phyloP scores from a whole-genome alignment of 2,329 filamentous ascomycete species.

The Aureobasidium sp. region DNA sequence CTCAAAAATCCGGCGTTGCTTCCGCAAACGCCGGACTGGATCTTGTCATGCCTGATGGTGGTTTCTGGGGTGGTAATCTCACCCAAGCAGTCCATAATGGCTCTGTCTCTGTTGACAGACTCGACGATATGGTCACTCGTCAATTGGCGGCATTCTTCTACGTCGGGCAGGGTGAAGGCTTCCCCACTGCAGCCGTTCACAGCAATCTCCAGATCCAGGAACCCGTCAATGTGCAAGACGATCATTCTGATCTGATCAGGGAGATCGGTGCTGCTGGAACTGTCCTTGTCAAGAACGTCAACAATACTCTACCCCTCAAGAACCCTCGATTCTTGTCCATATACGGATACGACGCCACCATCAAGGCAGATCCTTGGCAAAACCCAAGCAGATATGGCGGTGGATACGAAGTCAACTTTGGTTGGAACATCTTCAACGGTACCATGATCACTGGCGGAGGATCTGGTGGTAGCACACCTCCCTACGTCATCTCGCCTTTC shows the following conservation, averaged over 20 bases:
- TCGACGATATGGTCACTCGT: constrained; percentile 53
- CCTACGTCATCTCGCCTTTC: constrained; percentile 19
- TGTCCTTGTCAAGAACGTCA: constrained; percentile 57
- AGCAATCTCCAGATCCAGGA: constrained; percentile 36
- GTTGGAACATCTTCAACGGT: constrained; percentile 24
- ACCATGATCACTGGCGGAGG: constrained; percentile 20
- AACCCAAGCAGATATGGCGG: constrained; percentile 30
- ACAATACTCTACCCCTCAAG: constrained; percentile 47
- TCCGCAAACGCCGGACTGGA: constrained; percentile 56
- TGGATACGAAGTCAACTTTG: constrained; percentile 31
- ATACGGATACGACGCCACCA: constrained; percentile 35
- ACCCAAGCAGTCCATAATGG: constrained; percentile 48
- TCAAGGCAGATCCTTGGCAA: constrained; percentile 28
- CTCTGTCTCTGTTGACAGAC: constrained; percentile 45
- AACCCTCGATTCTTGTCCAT: constrained; percentile 35
- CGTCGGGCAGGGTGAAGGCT: constrained; percentile 52
- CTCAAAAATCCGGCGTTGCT: constrained; percentile 52
- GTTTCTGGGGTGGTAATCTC: constrained; percentile 29
- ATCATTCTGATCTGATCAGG: constrained; percentile 46
- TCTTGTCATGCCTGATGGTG: constrained; percentile 54
- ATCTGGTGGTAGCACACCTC: constrained; percentile 16
- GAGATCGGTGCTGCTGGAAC: constrained; percentile 50
- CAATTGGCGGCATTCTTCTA: constrained; percentile 49
- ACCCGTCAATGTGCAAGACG: constrained; percentile 27
- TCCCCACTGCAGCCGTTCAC: constrained; percentile 49